phyloP scores from a whole-genome alignment of 192 early-diverging fungal genomes.

The Coemansia sp. region DNA sequence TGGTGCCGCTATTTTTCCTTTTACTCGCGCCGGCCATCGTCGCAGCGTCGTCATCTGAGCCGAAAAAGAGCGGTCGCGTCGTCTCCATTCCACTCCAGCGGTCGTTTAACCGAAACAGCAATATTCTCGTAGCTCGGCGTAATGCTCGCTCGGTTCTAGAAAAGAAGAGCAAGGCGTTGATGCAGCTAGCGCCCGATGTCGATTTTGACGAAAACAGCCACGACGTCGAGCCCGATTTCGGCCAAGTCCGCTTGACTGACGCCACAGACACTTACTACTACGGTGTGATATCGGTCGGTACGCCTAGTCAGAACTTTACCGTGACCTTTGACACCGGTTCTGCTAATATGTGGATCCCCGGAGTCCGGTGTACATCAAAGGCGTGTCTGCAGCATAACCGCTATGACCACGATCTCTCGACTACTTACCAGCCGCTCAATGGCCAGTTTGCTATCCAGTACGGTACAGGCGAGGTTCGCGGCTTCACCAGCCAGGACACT shows the following conservation, averaged over 20 bases:
- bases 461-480: slow-evolving; percentile 55
- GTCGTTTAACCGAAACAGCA: slow-evolving; percentile 57
- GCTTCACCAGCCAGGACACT: slow-evolving; percentile 52
- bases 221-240: slow-evolving; percentile 53
- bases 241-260: slow-evolving; percentile 50
- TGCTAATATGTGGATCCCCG: slow-evolving; percentile 69
- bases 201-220: slow-evolving; percentile 53
- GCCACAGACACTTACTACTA: slow-evolving; percentile 60
- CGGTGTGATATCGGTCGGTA: slow-evolving; percentile 65
- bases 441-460: slow-evolving; percentile 55
- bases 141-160: slow-evolving; percentile 26
- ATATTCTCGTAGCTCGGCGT: slow-evolving; percentile 47
- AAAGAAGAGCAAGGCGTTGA: slow-evolving; percentile 26
- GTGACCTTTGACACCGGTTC: slow-evolving; percentile 77
- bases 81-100: slow-evolving; percentile 51
- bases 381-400: slow-evolving; percentile 49
- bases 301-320: slow-evolving; percentile 67
- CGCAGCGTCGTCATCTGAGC: neutral
- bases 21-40: slow-evolving; percentile 15
- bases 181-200: slow-evolving; percentile 46
- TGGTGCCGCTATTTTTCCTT: slow-evolving; percentile 20
- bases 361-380: slow-evolving; percentile 49
- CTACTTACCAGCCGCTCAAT: slow-evolving; percentile 49
- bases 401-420: slow-evolving; percentile 46
- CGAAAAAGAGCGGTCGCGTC: neutral